Percentiles rank a stretch among this genome's conserved stretches.
phyloP scores from a whole-genome alignment of 2,329 filamentous ascomycete genomes.

The Scortechinia acanthostroma region DNA sequence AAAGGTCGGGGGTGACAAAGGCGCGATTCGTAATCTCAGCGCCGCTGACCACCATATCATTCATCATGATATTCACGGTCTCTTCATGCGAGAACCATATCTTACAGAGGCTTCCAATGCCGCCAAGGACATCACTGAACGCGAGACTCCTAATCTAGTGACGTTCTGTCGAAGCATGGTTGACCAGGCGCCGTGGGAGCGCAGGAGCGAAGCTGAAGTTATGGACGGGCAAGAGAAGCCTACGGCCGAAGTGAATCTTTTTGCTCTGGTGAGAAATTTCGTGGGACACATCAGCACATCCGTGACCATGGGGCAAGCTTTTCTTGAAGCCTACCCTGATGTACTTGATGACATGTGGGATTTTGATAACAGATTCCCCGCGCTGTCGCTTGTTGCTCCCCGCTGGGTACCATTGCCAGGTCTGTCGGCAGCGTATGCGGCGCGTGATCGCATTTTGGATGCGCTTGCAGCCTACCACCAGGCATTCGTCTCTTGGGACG shows the following conservation, averaged over 20 bases:
- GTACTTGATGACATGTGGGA: not conserved
- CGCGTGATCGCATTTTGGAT: constrained; percentile 25
- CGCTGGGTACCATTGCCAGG: not conserved
- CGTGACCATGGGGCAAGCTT: not conserved
- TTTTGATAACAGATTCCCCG: not conserved
- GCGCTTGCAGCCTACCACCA: constrained; percentile 24
- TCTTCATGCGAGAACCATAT: not conserved
- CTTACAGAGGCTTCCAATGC: not conserved
- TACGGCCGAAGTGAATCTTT: not conserved
- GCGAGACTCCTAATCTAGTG: not conserved
- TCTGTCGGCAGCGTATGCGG: constrained; percentile 5
- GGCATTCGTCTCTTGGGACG: constrained; percentile 25
- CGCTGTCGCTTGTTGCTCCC: not conserved
- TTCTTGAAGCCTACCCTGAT: not conserved
- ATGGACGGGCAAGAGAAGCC: not conserved
- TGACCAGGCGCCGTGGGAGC: not conserved
- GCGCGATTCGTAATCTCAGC: not conserved
- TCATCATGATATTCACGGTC: not conserved
- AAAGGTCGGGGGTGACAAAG: not conserved
- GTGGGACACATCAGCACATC: not conserved
- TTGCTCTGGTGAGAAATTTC: not conserved
- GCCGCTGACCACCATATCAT: not conserved
- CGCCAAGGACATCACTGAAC: not conserved
- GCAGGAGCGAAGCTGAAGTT: not conserved
- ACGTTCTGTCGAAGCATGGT: not conserved